Evolutionary conservation across 1,139 yeast species (phyloP).

Genomic region (Wickerhamomyces sp.): DNA sequence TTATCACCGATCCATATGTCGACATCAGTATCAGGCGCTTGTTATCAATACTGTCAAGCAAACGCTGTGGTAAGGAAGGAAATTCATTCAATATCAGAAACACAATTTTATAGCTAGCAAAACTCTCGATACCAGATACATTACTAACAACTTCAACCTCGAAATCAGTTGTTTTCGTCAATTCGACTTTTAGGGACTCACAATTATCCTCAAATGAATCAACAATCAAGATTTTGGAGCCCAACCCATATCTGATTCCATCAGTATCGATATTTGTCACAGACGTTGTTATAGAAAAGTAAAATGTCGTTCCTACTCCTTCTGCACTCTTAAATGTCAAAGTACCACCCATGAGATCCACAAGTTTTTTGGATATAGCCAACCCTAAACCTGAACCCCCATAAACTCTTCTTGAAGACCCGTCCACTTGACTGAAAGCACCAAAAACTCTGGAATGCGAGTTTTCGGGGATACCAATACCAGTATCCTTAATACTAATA

Average conservation of each 20-base stretch:
- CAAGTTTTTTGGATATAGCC: constrained; percentile 53
- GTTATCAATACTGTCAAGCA: background rate
- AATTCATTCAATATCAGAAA: constrained; percentile 10
- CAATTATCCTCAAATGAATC: constrained; percentile 33
- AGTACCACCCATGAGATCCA: constrained; percentile 56
- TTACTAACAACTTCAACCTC: constrained; percentile 4
- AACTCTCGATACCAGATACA: background rate
- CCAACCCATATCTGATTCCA: constrained; percentile 21
- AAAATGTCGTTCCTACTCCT: constrained; percentile 50
- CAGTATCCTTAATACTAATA: constrained; percentile 48
- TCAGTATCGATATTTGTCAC: constrained; percentile 16
- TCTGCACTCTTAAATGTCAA: constrained; percentile 48
- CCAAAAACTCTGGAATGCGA: constrained; percentile 48
- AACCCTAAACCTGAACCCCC: constrained; percentile 63
- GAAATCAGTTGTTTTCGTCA: constrained; percentile 17
- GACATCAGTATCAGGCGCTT: constrained; percentile 10
- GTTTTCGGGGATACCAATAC: constrained; percentile 56
- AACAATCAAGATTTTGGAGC: constrained; percentile 33
- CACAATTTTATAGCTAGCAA: constrained; percentile 5
- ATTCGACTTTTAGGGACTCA: constrained; percentile 32
- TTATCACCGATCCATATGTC: constrained; percentile 10
- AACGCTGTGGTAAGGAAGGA: constrained; percentile 1
- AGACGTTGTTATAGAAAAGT: constrained; percentile 28
- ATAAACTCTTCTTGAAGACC: constrained; percentile 49
- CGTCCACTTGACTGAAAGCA: constrained; percentile 60